Evolutionary conservation across 352 stramenopile genomes (phyloP), one percentile per base, ranked within the genome.

Genomic region (Blastocystis sp.): DNA sequence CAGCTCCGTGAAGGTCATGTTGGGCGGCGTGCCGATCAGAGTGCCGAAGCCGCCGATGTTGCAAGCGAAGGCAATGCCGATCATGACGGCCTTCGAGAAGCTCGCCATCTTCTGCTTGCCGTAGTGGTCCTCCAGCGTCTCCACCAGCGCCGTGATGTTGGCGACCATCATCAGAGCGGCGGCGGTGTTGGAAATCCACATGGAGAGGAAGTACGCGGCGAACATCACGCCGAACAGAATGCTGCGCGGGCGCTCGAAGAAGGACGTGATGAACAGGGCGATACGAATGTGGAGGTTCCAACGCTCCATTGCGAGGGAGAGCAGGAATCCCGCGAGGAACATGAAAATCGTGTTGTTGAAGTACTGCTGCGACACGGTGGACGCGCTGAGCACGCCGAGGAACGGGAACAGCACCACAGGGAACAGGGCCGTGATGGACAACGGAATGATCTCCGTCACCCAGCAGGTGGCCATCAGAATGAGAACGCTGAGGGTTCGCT

Each of bases 311-410:
- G 74, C 74, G 2, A 84, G 74, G 34, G 74, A 84, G 3, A 84
- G 40, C 38, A 84, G 34, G 59, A 84, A 84, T 10, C 74, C 74
- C 3, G 74, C 28, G 28, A 84, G 34, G 45, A 84, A 84, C 74
- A 84, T 84, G 62, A 84, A 84, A 21, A 84, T 84, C 3, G 74
- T 84, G 38, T 84, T 48, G 34, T 84, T 84, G 74, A 84, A 84
- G 34, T 84, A 84, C 38, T 84, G 74, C 6, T 38, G 40, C 28
- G 74, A 4, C 3, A 84, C 61, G 3, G 24, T 48, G 6, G 28
- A 45, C 1, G 21, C 62, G n/a, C n/a, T 65, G 6, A n/a, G 19
- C 21, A 84, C 42, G 19, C 59, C 9, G 19, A 84, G 74, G 19
- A 84, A 38, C 19, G 74, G 74, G 54, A 63, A 78, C 28, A 84